phyloP scores from a whole-genome alignment of 176 grass and related monocot genomes.

The Saccharum spontaneum region DNA sequence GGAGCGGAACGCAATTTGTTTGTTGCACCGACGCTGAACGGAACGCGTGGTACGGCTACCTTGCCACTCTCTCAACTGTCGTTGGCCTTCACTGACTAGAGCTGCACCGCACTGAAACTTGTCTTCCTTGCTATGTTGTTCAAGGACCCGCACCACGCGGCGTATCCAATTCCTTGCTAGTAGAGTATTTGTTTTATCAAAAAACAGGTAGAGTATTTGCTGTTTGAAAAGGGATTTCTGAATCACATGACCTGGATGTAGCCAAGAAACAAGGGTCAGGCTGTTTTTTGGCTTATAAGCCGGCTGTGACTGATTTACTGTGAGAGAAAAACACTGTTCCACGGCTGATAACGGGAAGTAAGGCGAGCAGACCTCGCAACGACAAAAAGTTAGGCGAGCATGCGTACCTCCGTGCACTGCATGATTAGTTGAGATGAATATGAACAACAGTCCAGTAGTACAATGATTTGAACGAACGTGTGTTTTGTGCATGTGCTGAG shows the following conservation, averaged over 20 bases:
- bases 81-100: neutral
- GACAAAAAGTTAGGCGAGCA: neutral
- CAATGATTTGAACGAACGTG: neutral
- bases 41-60: neutral
- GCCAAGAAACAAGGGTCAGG: neutral
- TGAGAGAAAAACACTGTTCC: too few relatives aligned
- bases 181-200: too few relatives aligned
- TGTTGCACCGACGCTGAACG: neutral
- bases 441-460: neutral
- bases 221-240: neutral
- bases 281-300: too few relatives aligned
- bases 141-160: neutral
- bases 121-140: neutral
- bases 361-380: neutral
- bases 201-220: neutral
- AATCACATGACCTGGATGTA: neutral
- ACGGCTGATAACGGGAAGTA: too few relatives aligned
- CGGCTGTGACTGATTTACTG: too few relatives aligned
- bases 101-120: neutral
- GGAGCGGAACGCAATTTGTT: neutral
- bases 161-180: neutral
- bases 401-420: neutral
- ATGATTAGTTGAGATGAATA: neutral
- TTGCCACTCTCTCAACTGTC: neutral
- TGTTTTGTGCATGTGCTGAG: neutral